Conservation (phyloP, 2,329 filamentous ascomycete species). For the Pseudogymnoascus sp. region DNA sequence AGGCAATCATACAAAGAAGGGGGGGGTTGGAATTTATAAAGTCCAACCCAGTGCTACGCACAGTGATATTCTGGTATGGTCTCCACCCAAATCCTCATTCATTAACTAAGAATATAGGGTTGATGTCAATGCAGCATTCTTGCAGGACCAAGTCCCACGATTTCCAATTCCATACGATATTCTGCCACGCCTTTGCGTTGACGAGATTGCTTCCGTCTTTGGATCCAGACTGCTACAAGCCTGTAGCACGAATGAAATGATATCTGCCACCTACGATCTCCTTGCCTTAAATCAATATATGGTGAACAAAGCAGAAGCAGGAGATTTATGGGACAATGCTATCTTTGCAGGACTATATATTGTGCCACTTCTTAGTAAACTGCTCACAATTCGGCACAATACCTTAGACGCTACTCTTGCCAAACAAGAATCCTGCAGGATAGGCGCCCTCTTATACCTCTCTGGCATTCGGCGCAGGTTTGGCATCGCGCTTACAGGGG, state of each 20-base stretch:
- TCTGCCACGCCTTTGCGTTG: background rate
- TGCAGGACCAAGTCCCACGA: constrained; percentile 9
- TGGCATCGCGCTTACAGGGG: constrained; percentile 2
- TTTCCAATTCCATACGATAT: constrained; percentile 12
- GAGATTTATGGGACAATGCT: constrained; percentile 11
- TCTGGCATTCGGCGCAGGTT: constrained; percentile 8
- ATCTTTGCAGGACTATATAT: constrained; percentile 12
- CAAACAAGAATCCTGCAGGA: background rate
- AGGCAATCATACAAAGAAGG: constrained; percentile 10
- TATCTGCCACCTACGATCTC: background rate
- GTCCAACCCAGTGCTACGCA: constrained; percentile 9
- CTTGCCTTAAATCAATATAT: constrained; percentile 10
- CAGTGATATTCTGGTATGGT: constrained; percentile 13
- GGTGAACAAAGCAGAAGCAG: background rate
- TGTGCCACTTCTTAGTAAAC: constrained; percentile 10
- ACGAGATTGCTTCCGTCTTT: background rate
- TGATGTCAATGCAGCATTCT: constrained; percentile 13
- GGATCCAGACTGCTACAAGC: background rate
- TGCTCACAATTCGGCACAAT: constrained; percentile 6
- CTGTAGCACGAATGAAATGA: background rate
- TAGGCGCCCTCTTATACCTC: constrained; percentile 10
- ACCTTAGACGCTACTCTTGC: background rate
- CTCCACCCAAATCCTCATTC: background rate
- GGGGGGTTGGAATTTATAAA: constrained; percentile 9
- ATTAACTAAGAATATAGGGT: constrained; percentile 6